Base-by-base conservation (phyloP, 768 basidiomycete species). In the Leccinum variicolor region DNA sequence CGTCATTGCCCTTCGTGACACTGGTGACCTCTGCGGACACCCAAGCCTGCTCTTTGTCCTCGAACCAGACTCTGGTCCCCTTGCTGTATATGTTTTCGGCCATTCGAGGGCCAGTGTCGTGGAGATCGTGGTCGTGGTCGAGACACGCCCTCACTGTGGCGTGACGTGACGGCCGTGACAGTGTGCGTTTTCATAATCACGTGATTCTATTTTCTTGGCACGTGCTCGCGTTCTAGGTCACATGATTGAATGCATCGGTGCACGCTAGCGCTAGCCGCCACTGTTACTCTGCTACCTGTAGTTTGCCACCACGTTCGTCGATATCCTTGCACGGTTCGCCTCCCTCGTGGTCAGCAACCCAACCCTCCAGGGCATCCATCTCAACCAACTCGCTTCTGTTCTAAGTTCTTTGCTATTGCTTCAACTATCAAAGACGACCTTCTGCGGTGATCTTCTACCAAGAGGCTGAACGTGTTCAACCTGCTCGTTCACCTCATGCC, bases 31-130 rank as follows among this genome's bases (percentile, higher is more conserved):
- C 90, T 57, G 89, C 94, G 45, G 92, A 91, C 65, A 96, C 81
- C 94, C 94, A 97, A 60, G 92, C 93, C 63, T 89, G 85, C 61
- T 96, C 94, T 75, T 91, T 94, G 79, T 96, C 93, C 62, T 92
- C 84, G 68, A 95, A 94, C 94, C 90, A 92, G 69, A 92, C 90
- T 65, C 90, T 81, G 61, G 90, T 92, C 60, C 90, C 90, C 74
- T 88, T 92, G 81, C 86, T 89, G 78, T 92, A 92, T 69, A 92
- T 89, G 79, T 92, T 91, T 79, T 92, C 90, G 73, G 90, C 89
- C 90, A 92, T 92, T 74, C 87, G 90, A 90, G 63, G 70, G 65
- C 70, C 69, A 56, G 53, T 51, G 56, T 63, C 56, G 61, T 61
- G 39, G 62, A 53, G 34, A 61, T 66, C 45, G 62, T 55, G 43